These are phyloP conservation scores for Plasmopara halstedii DNA, from an alignment of 352 stramenopile species.

Conservation along the genomic window DNA sequence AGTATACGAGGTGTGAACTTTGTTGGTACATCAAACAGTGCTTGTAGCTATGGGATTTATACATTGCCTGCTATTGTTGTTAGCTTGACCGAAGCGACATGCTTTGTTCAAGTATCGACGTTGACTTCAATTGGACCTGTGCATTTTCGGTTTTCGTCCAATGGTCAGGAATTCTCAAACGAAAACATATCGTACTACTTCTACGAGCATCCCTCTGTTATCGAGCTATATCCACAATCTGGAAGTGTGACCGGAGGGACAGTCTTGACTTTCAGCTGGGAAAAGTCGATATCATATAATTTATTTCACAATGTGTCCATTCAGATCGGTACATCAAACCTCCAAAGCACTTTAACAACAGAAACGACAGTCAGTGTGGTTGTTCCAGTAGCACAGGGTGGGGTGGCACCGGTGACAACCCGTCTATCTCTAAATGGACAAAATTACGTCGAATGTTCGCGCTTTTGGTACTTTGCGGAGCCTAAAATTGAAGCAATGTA, in stretches of 20 bases:
- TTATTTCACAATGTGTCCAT: slow-evolving; percentile 11
- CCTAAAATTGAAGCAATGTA: slow-evolving; percentile 17
- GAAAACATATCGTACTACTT: slow-evolving; percentile 23
- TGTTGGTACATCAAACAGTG: slow-evolving; percentile 10
- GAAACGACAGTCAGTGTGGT: slow-evolving; percentile 2
- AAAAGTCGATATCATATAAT: neutral
- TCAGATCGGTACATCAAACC: slow-evolving; percentile 15
- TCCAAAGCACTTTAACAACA: slow-evolving; percentile 2
- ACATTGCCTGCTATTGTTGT: slow-evolving; percentile 24
- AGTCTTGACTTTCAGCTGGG: slow-evolving; percentile 18
- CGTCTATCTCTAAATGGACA: slow-evolving; percentile 33
- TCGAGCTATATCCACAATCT: slow-evolving; percentile 10
- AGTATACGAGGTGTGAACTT: slow-evolving; percentile 26
- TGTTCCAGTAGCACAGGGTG: neutral
- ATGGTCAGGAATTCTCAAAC: slow-evolving; percentile 26
- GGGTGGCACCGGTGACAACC: slow-evolving; percentile 3
- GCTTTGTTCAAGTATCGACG: slow-evolving; percentile 19
- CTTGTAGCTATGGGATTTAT: slow-evolving; percentile 24
- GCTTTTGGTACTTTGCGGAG: slow-evolving; percentile 36
- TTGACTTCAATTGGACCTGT: slow-evolving; percentile 6
- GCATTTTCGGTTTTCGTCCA: slow-evolving; percentile 26
- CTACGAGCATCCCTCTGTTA: slow-evolving; percentile 15
- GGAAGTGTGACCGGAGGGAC: slow-evolving; percentile 25
- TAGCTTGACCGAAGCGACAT: slow-evolving; percentile 23
- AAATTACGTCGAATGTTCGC: slow-evolving; percentile 25